Evolutionary conservation across 148 eudicot genomes (phyloP).

Genomic region (Silene uniflora): DNA sequence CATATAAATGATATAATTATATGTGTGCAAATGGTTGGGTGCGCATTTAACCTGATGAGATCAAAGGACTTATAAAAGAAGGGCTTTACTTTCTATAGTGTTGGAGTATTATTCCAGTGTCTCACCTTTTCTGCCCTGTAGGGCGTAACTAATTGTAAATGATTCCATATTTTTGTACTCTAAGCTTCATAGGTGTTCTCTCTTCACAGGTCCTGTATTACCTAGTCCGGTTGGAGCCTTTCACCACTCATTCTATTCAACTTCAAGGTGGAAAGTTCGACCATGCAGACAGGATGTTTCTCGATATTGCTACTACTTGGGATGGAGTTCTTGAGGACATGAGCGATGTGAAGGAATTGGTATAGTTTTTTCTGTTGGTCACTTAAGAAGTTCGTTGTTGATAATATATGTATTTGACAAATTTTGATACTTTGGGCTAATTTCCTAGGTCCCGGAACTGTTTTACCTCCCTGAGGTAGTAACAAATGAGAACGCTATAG

Average conservation of each 20-base stretch:
- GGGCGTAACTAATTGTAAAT: background rate
- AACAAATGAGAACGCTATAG: slow-evolving; percentile 78
- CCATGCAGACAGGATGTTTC: slow-evolving; percentile 99
- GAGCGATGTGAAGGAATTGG: slow-evolving; percentile 99
- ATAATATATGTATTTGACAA: background rate
- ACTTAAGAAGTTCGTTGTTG: background rate
- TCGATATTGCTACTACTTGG: slow-evolving; percentile 94
- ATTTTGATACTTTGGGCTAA: slow-evolving; percentile 1
- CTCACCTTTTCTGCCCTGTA: background rate
- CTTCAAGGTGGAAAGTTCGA: slow-evolving; percentile 98
- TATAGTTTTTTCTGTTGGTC: slow-evolving; percentile 22
- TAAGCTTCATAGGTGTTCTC: slow-evolving; percentile 2
- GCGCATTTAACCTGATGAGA: background rate
- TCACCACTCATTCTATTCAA: slow-evolving; percentile 90
- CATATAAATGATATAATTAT: background rate
- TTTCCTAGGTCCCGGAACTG: slow-evolving; percentile 82
- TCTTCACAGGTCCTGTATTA: slow-evolving; percentile 77
- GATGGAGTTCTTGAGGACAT: slow-evolving; percentile 93
- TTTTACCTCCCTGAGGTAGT: slow-evolving; percentile 93
- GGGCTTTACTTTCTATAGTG: background rate
- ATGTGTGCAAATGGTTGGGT: background rate
- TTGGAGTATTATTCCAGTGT: background rate
- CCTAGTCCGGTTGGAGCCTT: slow-evolving; percentile 87
- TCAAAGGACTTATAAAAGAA: slow-evolving; percentile 1
- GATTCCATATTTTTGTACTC: background rate